phyloP scores from a whole-genome alignment of 2,329 filamentous ascomycete species.

The Trichoderma semiorbis region DNA sequence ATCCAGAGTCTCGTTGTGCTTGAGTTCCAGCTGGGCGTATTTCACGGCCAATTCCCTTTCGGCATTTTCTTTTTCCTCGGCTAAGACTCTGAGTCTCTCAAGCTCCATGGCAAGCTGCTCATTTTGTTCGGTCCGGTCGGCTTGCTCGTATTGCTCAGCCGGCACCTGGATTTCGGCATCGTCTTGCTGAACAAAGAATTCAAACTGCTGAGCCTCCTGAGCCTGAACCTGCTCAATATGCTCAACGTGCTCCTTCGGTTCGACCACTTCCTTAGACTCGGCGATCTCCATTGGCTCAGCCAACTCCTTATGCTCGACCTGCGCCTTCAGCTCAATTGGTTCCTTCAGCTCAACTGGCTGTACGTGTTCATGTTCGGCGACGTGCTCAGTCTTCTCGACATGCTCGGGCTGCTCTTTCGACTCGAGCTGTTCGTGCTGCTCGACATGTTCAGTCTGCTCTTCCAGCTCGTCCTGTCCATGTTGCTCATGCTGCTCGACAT shows the following conservation, averaged over 20 bases:
- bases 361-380: background rate
- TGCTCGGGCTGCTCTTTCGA: background rate
- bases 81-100: conserved; percentile 64
- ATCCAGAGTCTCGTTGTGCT: conserved; percentile 77
- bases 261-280: conserved; percentile 18
- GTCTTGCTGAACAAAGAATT: background rate
- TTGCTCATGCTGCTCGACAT: background rate
- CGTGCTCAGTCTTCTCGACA: background rate
- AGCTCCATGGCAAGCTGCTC: conserved; percentile 54
- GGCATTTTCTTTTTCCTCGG: conserved; percentile 72
- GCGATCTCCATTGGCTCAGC: background rate
- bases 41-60: conserved; percentile 70
- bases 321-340: background rate
- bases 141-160: conserved; percentile 22
- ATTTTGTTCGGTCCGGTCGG: conserved; percentile 19
- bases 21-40: conserved; percentile 77
- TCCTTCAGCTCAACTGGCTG: background rate
- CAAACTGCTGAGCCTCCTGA: background rate
- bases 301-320: background rate
- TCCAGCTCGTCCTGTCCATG: background rate
- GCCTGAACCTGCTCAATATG: background rate
- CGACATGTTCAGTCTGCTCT: background rate
- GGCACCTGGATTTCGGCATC: background rate
- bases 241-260: conserved; percentile 30
- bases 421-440: background rate